Conservation (phyloP, 2,329 filamentous ascomycete species). For the Aspergillus fumigatiaffinis region DNA sequence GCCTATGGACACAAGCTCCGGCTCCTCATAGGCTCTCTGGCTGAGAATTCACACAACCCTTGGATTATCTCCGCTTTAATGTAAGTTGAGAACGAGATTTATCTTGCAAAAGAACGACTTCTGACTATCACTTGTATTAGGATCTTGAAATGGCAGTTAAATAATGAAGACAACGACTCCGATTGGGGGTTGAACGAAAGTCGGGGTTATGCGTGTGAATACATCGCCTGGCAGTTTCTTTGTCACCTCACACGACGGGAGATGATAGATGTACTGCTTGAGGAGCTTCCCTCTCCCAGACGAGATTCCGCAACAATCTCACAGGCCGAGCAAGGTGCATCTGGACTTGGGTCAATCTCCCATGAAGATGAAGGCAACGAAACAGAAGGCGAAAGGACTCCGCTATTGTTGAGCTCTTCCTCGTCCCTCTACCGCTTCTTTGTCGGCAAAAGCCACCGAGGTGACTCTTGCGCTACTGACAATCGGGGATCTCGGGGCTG, state of each 20-base stretch:
- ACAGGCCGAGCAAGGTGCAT: slow-evolving; percentile 19
- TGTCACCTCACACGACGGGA: slow-evolving; percentile 54
- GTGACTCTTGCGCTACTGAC: slow-evolving; percentile 41
- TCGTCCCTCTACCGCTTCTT: slow-evolving; percentile 20
- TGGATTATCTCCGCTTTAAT: slow-evolving; percentile 48
- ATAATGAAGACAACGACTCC: slow-evolving; percentile 44
- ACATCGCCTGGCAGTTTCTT: slow-evolving; percentile 60
- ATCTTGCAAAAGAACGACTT: neutral
- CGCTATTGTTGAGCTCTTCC: slow-evolving; percentile 26
- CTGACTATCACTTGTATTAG: slow-evolving; percentile 27
- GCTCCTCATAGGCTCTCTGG: slow-evolving; percentile 36
- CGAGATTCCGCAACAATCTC: slow-evolving; percentile 15
- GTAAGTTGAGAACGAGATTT: slow-evolving; percentile 34
- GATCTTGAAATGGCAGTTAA: slow-evolving; percentile 56
- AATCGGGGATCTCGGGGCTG: slow-evolving; percentile 40
- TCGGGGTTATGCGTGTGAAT: slow-evolving; percentile 56
- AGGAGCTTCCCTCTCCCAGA: slow-evolving; percentile 42
- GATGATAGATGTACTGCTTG: slow-evolving; percentile 54
- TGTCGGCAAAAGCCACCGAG: slow-evolving; percentile 36
- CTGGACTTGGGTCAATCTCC: slow-evolving; percentile 9
- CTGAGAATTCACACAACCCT: slow-evolving; percentile 42
- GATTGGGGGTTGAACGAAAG: slow-evolving; percentile 55
- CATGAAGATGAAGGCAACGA: slow-evolving; percentile 3
- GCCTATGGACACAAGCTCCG: slow-evolving; percentile 35
- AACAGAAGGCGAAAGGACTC: slow-evolving; percentile 24